These are phyloP conservation scores for Eucalyptus cloeziana DNA, from an alignment of 345 rosid species.

Conservation along the genomic window DNA sequence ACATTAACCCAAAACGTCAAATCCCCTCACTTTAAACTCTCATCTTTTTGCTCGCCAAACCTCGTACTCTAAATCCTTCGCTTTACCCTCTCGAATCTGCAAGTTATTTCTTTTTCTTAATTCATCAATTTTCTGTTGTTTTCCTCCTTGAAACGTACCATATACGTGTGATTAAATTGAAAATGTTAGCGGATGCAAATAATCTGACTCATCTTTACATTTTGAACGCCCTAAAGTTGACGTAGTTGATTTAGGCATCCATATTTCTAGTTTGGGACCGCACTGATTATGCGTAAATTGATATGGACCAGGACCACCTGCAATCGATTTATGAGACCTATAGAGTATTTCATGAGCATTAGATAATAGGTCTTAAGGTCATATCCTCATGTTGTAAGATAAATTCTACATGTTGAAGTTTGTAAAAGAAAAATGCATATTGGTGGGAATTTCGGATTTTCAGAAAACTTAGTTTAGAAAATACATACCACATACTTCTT, in stretches of 20 bases:
- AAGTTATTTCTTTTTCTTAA: not conserved
- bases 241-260: not conserved
- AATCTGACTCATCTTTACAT: not conserved
- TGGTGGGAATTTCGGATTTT: not conserved
- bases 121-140: not conserved
- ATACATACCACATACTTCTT: not conserved
- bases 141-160: not conserved
- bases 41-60: not conserved
- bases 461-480: not conserved
- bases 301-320: rapidly evolving
- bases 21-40: not conserved
- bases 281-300: rapidly evolving
- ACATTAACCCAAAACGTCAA: not conserved
- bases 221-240: not conserved
- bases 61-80: not conserved
- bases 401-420: not conserved
- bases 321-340: not conserved
- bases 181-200: not conserved
- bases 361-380: rapidly evolving
- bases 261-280: not conserved
- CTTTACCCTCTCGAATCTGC: not conserved
- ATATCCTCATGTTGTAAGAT: not conserved
- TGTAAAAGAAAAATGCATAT: not conserved
- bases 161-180: not conserved
- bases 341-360: not conserved